These are phyloP conservation scores for Mycena alexandri DNA, from an alignment of 768 basidiomycete species.

Conservation along the genomic window DNA sequence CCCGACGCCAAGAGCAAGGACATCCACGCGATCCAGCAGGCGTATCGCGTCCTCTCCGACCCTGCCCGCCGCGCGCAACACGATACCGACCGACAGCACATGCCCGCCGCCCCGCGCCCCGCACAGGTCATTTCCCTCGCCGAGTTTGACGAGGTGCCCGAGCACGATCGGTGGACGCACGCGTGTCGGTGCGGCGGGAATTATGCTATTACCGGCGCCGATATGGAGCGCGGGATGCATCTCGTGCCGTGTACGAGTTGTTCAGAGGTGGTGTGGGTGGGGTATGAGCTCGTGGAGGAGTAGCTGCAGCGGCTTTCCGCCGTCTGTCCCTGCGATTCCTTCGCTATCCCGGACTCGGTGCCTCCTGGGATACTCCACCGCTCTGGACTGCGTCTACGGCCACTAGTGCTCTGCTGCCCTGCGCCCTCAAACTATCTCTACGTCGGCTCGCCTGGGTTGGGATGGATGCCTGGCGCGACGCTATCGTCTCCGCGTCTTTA, in stretches of 20 bases:
- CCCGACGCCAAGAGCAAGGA: slow-evolving; percentile 43
- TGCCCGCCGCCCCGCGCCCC: slow-evolving; percentile 65
- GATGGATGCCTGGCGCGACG: too few relatives aligned
- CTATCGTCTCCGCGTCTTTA: too few relatives aligned
- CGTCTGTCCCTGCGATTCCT: neutral
- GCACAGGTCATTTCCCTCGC: slow-evolving; percentile 85
- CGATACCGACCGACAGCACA: slow-evolving; percentile 49
- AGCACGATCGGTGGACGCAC: slow-evolving; percentile 63
- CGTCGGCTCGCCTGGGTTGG: too few relatives aligned
- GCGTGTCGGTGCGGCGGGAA: slow-evolving; percentile 80
- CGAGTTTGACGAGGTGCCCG: slow-evolving; percentile 64
- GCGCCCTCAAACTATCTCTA: too few relatives aligned
- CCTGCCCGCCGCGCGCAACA: slow-evolving; percentile 62
- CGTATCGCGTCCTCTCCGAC: slow-evolving; percentile 72
- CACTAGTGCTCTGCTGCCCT: too few relatives aligned
- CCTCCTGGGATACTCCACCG: too few relatives aligned
- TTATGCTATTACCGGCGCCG: slow-evolving; percentile 67
- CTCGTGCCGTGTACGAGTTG: slow-evolving; percentile 80
- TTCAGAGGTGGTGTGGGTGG: slow-evolving; percentile 89
- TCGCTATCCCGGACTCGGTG: too few relatives aligned
- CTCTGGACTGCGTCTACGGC: too few relatives aligned
- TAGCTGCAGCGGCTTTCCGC: neutral
- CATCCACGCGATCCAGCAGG: slow-evolving; percentile 74
- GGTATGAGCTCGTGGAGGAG: slow-evolving; percentile 73
- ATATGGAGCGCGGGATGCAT: slow-evolving; percentile 80